These are phyloP conservation scores for Silene noctiflora DNA, from an alignment of 179 eudicot species.

Conservation along the genomic window DNA sequence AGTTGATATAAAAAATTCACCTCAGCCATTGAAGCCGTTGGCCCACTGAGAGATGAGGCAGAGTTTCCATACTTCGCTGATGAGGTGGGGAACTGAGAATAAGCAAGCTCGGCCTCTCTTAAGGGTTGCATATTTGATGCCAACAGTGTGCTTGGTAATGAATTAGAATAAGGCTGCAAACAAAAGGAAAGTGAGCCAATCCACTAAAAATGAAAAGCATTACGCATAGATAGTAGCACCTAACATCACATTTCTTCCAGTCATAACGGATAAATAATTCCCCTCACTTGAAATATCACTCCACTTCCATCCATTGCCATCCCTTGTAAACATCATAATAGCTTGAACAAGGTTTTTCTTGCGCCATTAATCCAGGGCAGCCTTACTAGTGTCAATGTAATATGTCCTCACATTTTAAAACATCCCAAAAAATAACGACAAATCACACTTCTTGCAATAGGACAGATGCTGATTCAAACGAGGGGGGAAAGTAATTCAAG, in stretches of 20 bases:
- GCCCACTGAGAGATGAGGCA: constrained; percentile 51
- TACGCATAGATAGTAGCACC: background rate
- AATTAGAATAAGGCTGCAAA: constrained; percentile 58
- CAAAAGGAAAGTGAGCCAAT: constrained; percentile 3
- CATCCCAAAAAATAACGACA: too few species aligned
- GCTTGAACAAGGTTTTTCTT: background rate
- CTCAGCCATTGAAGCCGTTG: constrained; percentile 77
- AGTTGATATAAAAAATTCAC: constrained; percentile 26
- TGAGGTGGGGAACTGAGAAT: constrained; percentile 64
- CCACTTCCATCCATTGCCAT: too few species aligned
- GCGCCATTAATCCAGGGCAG: background rate
- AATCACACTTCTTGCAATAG: too few species aligned
- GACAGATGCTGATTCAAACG: too few species aligned
- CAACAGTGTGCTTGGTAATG: constrained; percentile 58
- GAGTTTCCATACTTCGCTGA: constrained; percentile 55
- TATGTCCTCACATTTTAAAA: background rate
- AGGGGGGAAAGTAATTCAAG: too few species aligned
- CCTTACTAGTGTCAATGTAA: background rate
- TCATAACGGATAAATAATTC: too few species aligned
- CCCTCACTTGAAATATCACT: too few species aligned
- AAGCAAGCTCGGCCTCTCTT: constrained; percentile 71
- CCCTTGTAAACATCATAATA: too few species aligned
- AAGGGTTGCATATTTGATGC: constrained; percentile 60
- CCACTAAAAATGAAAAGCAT: background rate
- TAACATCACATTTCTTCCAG: too few species aligned